phyloP scores from a whole-genome alignment of 441 rosid species.

The Adansonia gregorii region DNA sequence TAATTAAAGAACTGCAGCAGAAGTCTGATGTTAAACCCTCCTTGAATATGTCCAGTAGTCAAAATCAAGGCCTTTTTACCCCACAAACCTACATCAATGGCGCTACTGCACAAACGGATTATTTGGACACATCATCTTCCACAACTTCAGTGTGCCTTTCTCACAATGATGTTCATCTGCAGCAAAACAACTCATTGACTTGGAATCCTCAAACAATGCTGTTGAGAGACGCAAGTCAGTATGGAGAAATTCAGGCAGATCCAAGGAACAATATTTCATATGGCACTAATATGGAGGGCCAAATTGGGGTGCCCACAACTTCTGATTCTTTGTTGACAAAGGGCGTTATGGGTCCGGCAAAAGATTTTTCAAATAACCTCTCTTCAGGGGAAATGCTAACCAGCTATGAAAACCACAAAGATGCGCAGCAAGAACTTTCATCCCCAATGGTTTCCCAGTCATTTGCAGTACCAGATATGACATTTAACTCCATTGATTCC shows the following conservation, averaged over 20 bases:
- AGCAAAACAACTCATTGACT: constrained; percentile 48
- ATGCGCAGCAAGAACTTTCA: constrained; percentile 62
- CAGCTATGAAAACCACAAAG: constrained; percentile 53
- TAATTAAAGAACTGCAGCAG: constrained; percentile 46
- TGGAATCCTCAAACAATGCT: constrained; percentile 49
- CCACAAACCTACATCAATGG: constrained; percentile 52
- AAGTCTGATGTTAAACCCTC: constrained; percentile 66
- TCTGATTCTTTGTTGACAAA: constrained; percentile 48
- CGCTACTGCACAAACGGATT: constrained; percentile 50
- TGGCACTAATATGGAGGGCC: constrained; percentile 42
- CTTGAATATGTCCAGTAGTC: constrained; percentile 53
- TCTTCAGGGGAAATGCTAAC: constrained; percentile 49
- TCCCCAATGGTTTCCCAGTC: constrained; percentile 73
- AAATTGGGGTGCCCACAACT: constrained; percentile 41
- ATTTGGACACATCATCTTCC: constrained; percentile 72
- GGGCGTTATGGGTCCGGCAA: constrained; percentile 48
- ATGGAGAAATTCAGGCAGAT: constrained; percentile 54
- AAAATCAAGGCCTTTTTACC: constrained; percentile 48
- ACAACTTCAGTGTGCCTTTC: constrained; percentile 66
- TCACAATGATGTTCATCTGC: constrained; percentile 58
- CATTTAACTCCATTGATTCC: constrained; percentile 63
- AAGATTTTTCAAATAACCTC: constrained; percentile 53
- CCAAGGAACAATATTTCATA: constrained; percentile 47
- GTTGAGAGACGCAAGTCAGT: constrained; percentile 55
- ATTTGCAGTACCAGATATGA: constrained; percentile 64